phyloP scores from a whole-genome alignment of 805 yeast genomes.

The Metschnikowia shivogae region DNA sequence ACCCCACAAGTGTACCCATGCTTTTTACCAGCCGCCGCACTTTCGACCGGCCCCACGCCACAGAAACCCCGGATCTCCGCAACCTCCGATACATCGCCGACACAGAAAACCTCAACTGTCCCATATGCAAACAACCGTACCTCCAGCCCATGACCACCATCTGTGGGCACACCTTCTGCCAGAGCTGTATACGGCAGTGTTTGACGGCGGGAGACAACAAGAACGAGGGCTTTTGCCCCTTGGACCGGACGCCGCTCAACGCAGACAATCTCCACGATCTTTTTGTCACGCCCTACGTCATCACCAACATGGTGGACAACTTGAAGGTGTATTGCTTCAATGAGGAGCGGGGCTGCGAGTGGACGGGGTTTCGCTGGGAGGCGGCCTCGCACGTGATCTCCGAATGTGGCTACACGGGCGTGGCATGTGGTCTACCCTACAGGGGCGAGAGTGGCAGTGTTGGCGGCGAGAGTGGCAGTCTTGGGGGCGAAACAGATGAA shows the following conservation, averaged over 20 bases:
- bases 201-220: slow-evolving; percentile 19
- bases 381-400: slow-evolving; percentile 44
- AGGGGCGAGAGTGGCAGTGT: not conserved
- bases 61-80: slow-evolving; percentile 6
- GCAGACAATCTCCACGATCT: slow-evolving; percentile 21
- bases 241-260: slow-evolving; percentile 52
- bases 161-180: slow-evolving; percentile 70
- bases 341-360: slow-evolving; percentile 48
- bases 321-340: slow-evolving; percentile 54
- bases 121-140: slow-evolving; percentile 66
- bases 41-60: not conserved
- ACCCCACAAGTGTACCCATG: not conserved
- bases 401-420: slow-evolving; percentile 36
- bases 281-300: slow-evolving; percentile 53
- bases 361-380: slow-evolving; percentile 58
- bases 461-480: not conserved
- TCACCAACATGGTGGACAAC: slow-evolving; percentile 59
- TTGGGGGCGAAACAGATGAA: too few species aligned
- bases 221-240: slow-evolving; percentile 42
- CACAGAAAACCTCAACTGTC: slow-evolving; percentile 38
- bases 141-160: slow-evolving; percentile 56
- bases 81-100: slow-evolving; percentile 1
- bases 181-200: slow-evolving; percentile 46
- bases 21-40: not conserved
- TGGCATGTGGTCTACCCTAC: slow-evolving; percentile 27